Evolutionary conservation across 805 yeast species (phyloP), one percentile per base, ranked within the genome.

Genomic region (Kregervanrija fluxuum): DNA sequence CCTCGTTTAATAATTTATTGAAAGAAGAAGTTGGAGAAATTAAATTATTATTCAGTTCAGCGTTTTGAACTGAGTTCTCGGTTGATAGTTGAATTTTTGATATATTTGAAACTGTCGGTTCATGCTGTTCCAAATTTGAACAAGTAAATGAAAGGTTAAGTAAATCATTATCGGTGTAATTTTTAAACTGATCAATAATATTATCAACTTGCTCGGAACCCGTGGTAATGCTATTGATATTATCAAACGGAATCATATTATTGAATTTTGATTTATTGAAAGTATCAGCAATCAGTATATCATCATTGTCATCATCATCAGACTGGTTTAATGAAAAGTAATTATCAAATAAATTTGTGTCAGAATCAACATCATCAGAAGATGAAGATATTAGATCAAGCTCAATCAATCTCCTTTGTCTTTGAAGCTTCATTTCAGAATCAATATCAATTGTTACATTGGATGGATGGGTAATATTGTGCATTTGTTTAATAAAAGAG

Each of bases 191-290:
- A 13, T 47, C 53, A 12, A 60, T 59, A 38, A 60, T 50, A 33
- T 56, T 50, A 46, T 60, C 64, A 38, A 60, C 64, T 22, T 57
- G 56, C 41, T 58, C 64, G 22, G 56, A 48, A 11, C 63, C 64
- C 8, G 62, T 60, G 12, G 57, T 49, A 35, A 52, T 15, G n/a
- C 12, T 35, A 11, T 35, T 37, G 16, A 13, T 15, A 12, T 22
- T 16, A 30, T 15, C 14, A 8, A 15, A 8, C 30, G n/a, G 52
- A 49, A 35, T 50, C 52, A 22, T 22, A 22, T 22, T 22, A 22
- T 22, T 22, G 8, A 22, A 22, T 22, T 22, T 22, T 6, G 28
- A 22, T 22, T 22, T 22, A 22, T 6, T 22, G 28, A 22, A 22
- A 22, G 28, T 22, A 22, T 22, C 28, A 22, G 28, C 28, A 5